These are phyloP conservation scores for Hypoxylon sp. DNA, from an alignment of 2,329 filamentous ascomycete species.

Conservation along the genomic window DNA sequence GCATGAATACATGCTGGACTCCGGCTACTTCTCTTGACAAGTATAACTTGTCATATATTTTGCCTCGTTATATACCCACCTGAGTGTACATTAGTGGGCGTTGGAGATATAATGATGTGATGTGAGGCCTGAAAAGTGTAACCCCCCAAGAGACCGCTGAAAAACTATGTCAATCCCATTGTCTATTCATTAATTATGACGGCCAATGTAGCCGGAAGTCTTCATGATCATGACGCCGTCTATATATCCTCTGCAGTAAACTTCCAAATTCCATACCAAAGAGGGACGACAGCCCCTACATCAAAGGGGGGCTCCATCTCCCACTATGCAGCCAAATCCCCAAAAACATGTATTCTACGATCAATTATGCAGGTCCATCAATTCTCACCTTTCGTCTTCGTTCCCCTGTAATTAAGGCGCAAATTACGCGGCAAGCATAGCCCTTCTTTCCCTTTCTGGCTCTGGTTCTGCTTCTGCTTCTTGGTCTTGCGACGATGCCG, in stretches of 20 bases:
- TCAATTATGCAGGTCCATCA: background rate
- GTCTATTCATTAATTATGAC: slow-evolving; percentile 19
- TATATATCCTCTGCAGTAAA: slow-evolving; percentile 11
- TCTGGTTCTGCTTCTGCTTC: slow-evolving; percentile 38
- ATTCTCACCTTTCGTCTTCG: background rate
- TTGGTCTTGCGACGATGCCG: slow-evolving; percentile 16
- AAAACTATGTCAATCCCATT: no score
- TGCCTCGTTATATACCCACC: no score
- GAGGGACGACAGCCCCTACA: background rate
- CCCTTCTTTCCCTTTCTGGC: slow-evolving; percentile 55
- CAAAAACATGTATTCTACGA: background rate
- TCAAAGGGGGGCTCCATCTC: background rate
- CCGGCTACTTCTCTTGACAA: background rate
- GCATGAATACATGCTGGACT: background rate
- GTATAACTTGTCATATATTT: no score
- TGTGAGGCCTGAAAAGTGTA: no score
- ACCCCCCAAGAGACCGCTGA: no score
- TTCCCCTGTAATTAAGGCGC: background rate
- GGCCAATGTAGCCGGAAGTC: slow-evolving; percentile 4
- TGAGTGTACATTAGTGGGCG: no score
- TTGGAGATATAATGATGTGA: no score
- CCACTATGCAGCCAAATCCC: slow-evolving; percentile 13
- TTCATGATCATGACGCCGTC: slow-evolving; percentile 11
- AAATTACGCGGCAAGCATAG: slow-evolving; percentile 58
- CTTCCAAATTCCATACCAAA: slow-evolving; percentile 11